phyloP scores from a whole-genome alignment of 768 basidiomycete species.

The Gymnopilus junonius region DNA sequence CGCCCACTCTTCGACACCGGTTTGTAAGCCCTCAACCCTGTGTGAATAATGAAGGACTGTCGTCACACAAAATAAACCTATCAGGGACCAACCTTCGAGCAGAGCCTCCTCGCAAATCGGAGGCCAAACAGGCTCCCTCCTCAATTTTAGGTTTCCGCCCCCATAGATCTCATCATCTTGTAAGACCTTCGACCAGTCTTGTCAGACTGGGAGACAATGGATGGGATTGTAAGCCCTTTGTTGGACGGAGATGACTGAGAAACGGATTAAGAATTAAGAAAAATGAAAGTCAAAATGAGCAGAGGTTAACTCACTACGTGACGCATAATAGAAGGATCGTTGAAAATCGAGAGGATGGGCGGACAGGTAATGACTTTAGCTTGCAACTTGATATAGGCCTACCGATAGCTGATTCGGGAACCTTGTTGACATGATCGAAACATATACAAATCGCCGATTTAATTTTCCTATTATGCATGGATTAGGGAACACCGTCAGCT shows the following conservation, averaged over 20 bases:
- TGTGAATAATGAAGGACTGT: not conserved
- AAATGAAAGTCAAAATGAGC: not conserved
- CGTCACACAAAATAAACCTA: not conserved
- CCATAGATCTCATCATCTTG: constrained; percentile 19
- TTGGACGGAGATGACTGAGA: not conserved
- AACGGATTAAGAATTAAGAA: not conserved
- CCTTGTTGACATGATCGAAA: constrained; percentile 10
- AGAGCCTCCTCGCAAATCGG: constrained; percentile 25
- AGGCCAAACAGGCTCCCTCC: constrained; percentile 31
- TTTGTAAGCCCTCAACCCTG: constrained; percentile 20
- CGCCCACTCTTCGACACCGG: constrained; percentile 24
- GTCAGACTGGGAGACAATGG: constrained; percentile 20
- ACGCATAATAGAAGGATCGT: not conserved
- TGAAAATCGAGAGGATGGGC: not conserved
- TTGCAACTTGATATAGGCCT: constrained; percentile 3
- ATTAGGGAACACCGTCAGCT: constrained; percentile 1
- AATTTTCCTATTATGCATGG: constrained; percentile 3
- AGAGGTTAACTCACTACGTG: not conserved
- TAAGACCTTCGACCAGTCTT: constrained; percentile 31
- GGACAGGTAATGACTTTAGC: not conserved
- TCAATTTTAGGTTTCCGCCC: not conserved
- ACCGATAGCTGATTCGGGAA: not conserved
- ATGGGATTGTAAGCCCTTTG: not conserved
- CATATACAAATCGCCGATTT: not conserved
- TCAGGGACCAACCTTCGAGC: constrained; percentile 23